Base-by-base conservation (phyloP, 2,329 filamentous ascomycete species). In the Pezizomycotina sp. region DNA sequence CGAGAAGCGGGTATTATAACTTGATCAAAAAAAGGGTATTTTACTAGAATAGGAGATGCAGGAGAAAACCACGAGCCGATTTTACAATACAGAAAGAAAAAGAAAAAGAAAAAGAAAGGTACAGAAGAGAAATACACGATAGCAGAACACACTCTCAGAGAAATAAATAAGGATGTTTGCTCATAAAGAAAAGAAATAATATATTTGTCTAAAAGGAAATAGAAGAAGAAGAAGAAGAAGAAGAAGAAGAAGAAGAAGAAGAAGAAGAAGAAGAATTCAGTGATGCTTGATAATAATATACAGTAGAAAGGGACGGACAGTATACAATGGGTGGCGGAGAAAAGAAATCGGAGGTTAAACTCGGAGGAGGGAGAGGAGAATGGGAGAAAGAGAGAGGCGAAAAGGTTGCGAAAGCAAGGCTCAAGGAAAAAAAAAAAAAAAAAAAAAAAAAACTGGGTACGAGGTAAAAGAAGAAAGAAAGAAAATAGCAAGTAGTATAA, bases 301-400 rank as follows among this genome's bases (percentile, higher is more conserved):
- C 8, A 7, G 7, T 7, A 24, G 22, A 24, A 24, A 24, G 8
- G 22, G 22, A 34, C 29, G 27, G 19, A 24, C 26, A 14, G 38
- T 27, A 31, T 29, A 36, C 33, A 6, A 22, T 31, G 12, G 23
- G 14, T n/a, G 10, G n/a, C 6, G 15, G 21, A 34, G 27, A 20
- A 26, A 36, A 28, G 8, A 24, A 24, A 24, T 24, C 22, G 12
- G 22, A 24, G 22, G 7, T 24, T 24, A 24, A 24, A 12, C 8
- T 24, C 12, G 8, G 12, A 24, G 8, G 22, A 24, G 22, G 22
- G 22, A 24, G 8, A 24, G 22, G 22, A 24, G 22, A 24, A 7
- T 12, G 22, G 22, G 22, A 24, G 22, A 24, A 24, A 7, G 22
- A 24, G 22, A 7, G 22, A 24, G 22, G 8, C 7, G 12, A 12